Base-by-base conservation (phyloP, 352 stramenopile species). In the Phytophthora hybrid region DNA sequence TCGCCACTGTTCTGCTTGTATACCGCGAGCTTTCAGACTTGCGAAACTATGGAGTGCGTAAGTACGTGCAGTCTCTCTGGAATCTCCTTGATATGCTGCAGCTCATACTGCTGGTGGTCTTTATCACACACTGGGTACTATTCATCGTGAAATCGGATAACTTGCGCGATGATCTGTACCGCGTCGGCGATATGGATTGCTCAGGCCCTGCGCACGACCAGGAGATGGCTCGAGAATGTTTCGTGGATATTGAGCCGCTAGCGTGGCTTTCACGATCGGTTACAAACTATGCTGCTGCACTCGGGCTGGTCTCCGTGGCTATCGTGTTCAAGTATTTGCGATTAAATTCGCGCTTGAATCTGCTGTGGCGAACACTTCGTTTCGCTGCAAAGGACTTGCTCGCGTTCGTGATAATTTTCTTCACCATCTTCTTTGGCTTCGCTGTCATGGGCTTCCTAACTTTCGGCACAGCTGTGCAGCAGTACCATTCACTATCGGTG, bases 281-380 rank as follows among this genome's bases (percentile, higher is more conserved):
- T 18, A 92, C 71, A 31, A 90, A 94, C 59, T 87, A 81, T 44
- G 82, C 82, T 5, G 83, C 88, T 14, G 74, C 72, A 18, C 76
- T 95, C 5, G 80, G 85, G 31, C 64, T 95, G 8, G 83, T 93
- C 32, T 91, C 83, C 0, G 81, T 95, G 29, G 85, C 85, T 0
- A 95, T 95, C 59, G 85, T 95, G 44, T 95, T 93, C 77, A 95
- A 95, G 79, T 95, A 93, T 51, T 66, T 95, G 57, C 83, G 87
- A 7, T 61, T 93, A 10, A 93, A 93, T 63, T 90, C 85, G 53
- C 84, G 86, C 1, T 71, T 93, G 21, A 94, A 93, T 54, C 67
- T 94, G 63, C 75, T 94, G n/a, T 94, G 86, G 86, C 85, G 82
- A 47, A 94, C 88, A 46, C 71, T 94, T 65, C 86, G 85, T 39